These are phyloP conservation scores for Betula pendula DNA, from an alignment of 306 rosid genomes.

Conservation along the genomic window DNA sequence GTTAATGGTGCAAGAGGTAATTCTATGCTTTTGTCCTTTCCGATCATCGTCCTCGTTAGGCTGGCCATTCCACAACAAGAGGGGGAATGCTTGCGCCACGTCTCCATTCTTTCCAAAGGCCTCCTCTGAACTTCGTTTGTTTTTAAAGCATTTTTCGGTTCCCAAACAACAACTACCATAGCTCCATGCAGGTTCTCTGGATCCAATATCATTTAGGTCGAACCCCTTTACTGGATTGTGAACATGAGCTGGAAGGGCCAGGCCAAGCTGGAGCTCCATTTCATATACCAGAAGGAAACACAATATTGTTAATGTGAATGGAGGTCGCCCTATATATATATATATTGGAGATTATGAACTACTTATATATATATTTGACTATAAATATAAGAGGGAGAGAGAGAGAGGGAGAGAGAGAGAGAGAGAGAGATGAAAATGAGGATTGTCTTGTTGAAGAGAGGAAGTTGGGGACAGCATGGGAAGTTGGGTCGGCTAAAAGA, in stretches of 20 bases:
- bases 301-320: neutral
- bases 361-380: slow-evolving; percentile 22
- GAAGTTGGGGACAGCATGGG: slow-evolving; percentile 60
- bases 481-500: slow-evolving; percentile 84
- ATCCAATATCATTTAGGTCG: slow-evolving; percentile 22
- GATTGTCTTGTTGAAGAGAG: slow-evolving; percentile 45
- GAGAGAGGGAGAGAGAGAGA: slow-evolving; percentile 23
- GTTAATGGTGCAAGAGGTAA: slow-evolving; percentile 29
- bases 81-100: slow-evolving; percentile 29
- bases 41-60: slow-evolving; percentile 67
- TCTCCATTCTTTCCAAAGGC: slow-evolving; percentile 43
- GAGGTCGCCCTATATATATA: neutral
- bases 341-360: slow-evolving; percentile 21
- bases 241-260: slow-evolving; percentile 44
- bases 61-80: slow-evolving; percentile 65
- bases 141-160: slow-evolving; percentile 30
- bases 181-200: slow-evolving; percentile 23
- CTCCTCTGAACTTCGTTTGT: slow-evolving; percentile 60
- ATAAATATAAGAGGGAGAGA: neutral
- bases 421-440: slow-evolving; percentile 42
- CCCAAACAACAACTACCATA: slow-evolving; percentile 21
- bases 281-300: slow-evolving; percentile 22
- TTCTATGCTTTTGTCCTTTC: slow-evolving; percentile 37
- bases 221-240: slow-evolving; percentile 32
- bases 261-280: slow-evolving; percentile 73